Conservation (phyloP, 2,329 filamentous ascomycete genomes). For the Trichophyton rubrum region DNA sequence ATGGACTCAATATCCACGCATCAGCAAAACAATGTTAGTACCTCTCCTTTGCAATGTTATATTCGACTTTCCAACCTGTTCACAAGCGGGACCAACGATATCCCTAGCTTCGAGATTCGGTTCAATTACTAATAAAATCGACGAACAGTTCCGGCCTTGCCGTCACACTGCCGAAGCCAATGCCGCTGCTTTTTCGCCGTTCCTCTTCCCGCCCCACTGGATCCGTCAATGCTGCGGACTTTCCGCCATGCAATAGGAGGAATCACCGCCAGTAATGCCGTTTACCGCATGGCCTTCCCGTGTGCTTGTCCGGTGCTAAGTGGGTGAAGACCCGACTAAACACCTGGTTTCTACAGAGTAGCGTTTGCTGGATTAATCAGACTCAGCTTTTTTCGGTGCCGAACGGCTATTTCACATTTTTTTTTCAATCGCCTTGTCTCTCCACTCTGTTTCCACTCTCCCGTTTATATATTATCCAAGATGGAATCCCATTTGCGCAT, state of each 20-base stretch:
- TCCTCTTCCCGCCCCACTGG: neutral
- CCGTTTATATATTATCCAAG: neutral
- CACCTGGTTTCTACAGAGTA: neutral
- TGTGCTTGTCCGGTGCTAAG: neutral
- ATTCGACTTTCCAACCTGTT: neutral
- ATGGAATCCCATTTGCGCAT: conserved; percentile 1
- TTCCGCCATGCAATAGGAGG: neutral
- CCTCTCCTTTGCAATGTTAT: neutral
- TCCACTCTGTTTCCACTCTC: neutral
- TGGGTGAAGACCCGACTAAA: neutral
- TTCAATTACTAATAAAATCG: neutral
- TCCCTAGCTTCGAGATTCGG: neutral
- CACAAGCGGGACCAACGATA: neutral
- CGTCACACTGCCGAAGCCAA: neutral
- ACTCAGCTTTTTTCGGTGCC: neutral
- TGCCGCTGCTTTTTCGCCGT: neutral
- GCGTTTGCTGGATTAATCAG: neutral
- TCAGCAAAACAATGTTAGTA: neutral
- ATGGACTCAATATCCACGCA: neutral
- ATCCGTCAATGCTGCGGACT: neutral
- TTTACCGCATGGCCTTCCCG: neutral
- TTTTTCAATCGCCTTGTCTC: neutral
- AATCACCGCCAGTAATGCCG: neutral
- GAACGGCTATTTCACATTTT: neutral
- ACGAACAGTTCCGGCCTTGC: neutral